phyloP scores from a whole-genome alignment of 768 basidiomycete genomes.

The Pleurotus tuber-regium region DNA sequence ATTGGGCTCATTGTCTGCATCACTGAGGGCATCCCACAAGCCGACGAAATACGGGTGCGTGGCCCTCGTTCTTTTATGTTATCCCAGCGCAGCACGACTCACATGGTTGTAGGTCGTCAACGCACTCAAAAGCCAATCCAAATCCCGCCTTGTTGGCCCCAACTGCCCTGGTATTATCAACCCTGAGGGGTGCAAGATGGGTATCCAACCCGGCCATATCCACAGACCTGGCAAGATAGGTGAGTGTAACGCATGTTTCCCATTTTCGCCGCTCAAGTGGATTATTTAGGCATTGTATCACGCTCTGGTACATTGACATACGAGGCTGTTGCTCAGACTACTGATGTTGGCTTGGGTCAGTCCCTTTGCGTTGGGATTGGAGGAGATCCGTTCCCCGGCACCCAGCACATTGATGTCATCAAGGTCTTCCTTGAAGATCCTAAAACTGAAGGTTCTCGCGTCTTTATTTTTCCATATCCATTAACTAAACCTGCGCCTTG shows the following conservation, averaged over 20 bases:
- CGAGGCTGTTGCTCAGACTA: constrained; percentile 98
- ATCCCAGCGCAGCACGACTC: not conserved
- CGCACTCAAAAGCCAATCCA: constrained; percentile 90
- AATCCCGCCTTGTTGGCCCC: constrained; percentile 94
- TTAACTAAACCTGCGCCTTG: not conserved
- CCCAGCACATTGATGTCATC: constrained; percentile 93
- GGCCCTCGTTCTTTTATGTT: too few species aligned
- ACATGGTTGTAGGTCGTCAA: constrained; percentile 68
- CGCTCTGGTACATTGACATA: constrained; percentile 96
- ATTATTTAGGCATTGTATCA: constrained; percentile 77
- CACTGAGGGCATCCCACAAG: constrained; percentile 97
- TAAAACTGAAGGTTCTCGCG: constrained; percentile 76
- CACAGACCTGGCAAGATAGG: constrained; percentile 97
- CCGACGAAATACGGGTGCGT: constrained; percentile 88
- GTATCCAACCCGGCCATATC: constrained; percentile 97
- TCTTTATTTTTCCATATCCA: not conserved
- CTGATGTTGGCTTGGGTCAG: constrained; percentile 92
- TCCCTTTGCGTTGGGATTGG: constrained; percentile 97
- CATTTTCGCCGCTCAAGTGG: not conserved
- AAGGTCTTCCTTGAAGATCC: constrained; percentile 96
- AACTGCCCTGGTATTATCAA: constrained; percentile 99
- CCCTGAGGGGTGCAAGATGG: constrained; percentile 98
- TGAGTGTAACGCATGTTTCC: constrained; percentile 27
- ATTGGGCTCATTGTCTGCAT: constrained; percentile 97
- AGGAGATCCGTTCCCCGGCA: constrained; percentile 95